Evolutionary conservation across 306 rosid genomes (phyloP), one percentile per base, ranked within the genome.

Genomic region (Boehmeria nivea): DNA sequence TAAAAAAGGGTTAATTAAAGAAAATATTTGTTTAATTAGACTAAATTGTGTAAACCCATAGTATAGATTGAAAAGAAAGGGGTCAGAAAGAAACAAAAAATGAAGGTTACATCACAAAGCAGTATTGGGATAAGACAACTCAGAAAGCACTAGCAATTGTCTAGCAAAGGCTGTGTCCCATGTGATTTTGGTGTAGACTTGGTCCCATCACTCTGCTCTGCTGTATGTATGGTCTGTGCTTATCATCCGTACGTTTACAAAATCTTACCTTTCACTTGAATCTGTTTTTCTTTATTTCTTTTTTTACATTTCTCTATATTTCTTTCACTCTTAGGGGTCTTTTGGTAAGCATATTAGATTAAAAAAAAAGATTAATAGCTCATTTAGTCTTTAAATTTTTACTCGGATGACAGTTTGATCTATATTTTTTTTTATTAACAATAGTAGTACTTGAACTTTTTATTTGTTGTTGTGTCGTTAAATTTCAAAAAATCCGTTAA

Each of bases 191-290:
- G 46, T 53, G 67, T 31, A 3, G 9, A 19, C 15, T 8, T 6
- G 57, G 65, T 34, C 19, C 57, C 66, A 34, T 9, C 14, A 12
- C 1, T 42, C 12, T 12, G 43, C 20, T 17, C n/a, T n/a, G n/a
- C n/a, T n/a, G n/a, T n/a, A n/a, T n/a, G n/a, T n/a, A n/a, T n/a
- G n/a, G n/a, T n/a, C 51, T 59, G 44, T 26, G 55, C 52, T 40
- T 25, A 31, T 47, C 60, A 24, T 53, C 78, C 75, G 72, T 74
- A 63, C 75, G 44, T 27, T 43, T 68, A 49, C 12, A 31, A 38
- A 53, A 34, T 36, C 67, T 51, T 22, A 28, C 51, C 34, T 65
- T 63, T 56, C 45, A 48, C 63, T 43, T 60, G n/a, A n/a, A n/a
- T n/a, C n/a, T n/a, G n/a, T n/a, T 34, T 36, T 37, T 45, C n/a